phyloP scores from a whole-genome alignment of 306 rosid species.

The Styphnolobium japonicum region DNA sequence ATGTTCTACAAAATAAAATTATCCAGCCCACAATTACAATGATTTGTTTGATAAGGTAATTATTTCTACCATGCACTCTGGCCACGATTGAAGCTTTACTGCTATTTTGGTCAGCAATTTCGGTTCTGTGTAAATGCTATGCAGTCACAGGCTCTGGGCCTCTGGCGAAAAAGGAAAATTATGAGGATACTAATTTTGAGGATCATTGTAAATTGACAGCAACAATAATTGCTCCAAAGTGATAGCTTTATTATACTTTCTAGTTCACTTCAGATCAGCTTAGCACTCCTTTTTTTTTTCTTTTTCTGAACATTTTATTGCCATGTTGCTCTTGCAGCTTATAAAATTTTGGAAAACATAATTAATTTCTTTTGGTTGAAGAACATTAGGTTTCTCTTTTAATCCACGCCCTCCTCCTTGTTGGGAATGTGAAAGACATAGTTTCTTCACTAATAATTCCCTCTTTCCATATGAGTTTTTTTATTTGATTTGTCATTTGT shows the following conservation, averaged over 20 bases:
- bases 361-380: background rate
- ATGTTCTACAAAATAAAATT: background rate
- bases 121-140: background rate
- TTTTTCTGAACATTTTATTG: background rate
- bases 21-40: background rate
- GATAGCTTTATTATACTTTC: background rate
- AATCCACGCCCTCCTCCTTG: background rate
- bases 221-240: background rate
- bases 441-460: background rate
- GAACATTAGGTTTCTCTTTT: background rate
- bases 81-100: background rate
- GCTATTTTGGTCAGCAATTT: background rate
- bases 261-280: background rate
- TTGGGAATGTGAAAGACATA: background rate
- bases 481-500: slow-evolving; percentile 17
- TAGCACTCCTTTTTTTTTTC: background rate
- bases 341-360: background rate
- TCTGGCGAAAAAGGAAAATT: background rate
- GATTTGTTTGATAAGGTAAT: background rate
- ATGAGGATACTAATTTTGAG: background rate
- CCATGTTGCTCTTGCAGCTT: background rate
- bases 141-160: background rate
- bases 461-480: background rate
- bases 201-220: background rate
- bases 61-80: background rate